Evolutionary conservation across 2,329 filamentous ascomycete species (phyloP).

Genomic region (Claviceps quebecensis): DNA sequence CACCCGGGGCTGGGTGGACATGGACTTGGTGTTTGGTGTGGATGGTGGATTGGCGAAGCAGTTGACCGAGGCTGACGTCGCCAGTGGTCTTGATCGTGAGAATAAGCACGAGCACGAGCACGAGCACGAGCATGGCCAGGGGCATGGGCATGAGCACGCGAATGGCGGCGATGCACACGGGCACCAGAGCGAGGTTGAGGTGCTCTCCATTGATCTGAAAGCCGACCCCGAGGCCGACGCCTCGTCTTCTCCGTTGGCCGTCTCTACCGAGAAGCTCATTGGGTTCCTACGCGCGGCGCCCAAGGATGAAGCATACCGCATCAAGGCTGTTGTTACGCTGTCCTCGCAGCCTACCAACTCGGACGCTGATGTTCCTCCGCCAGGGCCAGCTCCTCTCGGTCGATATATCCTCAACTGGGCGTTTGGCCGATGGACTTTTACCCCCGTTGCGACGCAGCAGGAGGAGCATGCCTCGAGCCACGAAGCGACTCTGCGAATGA

Average conservation of each 20-base stretch:
- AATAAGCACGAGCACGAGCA: background rate
- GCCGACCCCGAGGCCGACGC: slow-evolving; percentile 26
- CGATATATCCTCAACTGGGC: slow-evolving; percentile 96
- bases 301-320: slow-evolving; percentile 90
- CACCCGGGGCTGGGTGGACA: slow-evolving; percentile 62
- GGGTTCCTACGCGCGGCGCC: slow-evolving; percentile 57
- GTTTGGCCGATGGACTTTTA: slow-evolving; percentile 90
- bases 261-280: slow-evolving; percentile 49
- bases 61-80: slow-evolving; percentile 27
- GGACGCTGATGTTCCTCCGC: slow-evolving; percentile 29
- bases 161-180: background rate
- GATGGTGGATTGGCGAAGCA: slow-evolving; percentile 62
- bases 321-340: slow-evolving; percentile 56
- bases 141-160: slow-evolving; percentile 9
- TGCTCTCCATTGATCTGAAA: slow-evolving; percentile 64
- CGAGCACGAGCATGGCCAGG: slow-evolving; percentile 10
- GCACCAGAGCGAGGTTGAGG: slow-evolving; percentile 76
- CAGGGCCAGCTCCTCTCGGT: slow-evolving; percentile 17
- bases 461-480: slow-evolving; percentile 41
- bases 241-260: slow-evolving; percentile 19
- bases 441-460: slow-evolving; percentile 31
- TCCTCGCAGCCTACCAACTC: slow-evolving; percentile 34
- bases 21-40: slow-evolving; percentile 71
- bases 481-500: slow-evolving; percentile 51
- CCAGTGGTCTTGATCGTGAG: slow-evolving; percentile 7